Evolutionary conservation across 768 basidiomycete species (phyloP).

Genomic region (Leucocoprinus leucothites): DNA sequence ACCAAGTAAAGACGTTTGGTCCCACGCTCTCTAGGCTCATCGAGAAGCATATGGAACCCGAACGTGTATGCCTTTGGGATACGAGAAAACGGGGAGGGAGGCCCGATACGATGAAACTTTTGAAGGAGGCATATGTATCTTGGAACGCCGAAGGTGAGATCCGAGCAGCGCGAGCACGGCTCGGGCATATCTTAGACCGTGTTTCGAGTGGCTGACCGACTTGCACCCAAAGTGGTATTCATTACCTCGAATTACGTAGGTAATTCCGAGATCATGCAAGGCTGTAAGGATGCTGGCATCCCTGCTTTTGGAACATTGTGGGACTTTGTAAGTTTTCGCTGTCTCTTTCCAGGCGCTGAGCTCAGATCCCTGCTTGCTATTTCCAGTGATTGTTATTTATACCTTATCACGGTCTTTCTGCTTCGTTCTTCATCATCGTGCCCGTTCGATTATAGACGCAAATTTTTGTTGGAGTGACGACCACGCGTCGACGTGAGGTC

Average conservation of each 20-base stretch:
- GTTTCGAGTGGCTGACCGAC: background rate
- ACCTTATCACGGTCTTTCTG: background rate
- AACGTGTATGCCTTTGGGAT: constrained; percentile 77
- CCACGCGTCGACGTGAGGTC: no score
- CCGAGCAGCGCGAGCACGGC: background rate
- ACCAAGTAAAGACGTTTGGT: constrained; percentile 78
- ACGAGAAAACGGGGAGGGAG: constrained; percentile 70
- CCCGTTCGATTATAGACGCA: no score
- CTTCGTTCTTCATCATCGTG: no score
- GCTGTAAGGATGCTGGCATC: constrained; percentile 67
- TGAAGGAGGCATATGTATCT: constrained; percentile 62
- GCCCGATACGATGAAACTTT: constrained; percentile 73
- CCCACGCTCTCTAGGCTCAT: constrained; percentile 72
- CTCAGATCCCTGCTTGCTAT: constrained; percentile 13
- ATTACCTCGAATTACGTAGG: constrained; percentile 83
- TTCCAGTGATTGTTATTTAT: constrained; percentile 18
- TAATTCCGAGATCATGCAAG: constrained; percentile 77
- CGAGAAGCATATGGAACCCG: constrained; percentile 65
- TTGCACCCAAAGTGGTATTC: constrained; percentile 53
- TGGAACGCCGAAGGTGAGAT: constrained; percentile 69
- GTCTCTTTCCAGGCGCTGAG: background rate
- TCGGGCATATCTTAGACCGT: background rate
- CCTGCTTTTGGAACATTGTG: constrained; percentile 69
- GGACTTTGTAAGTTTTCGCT: constrained; percentile 50
- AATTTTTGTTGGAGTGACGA: no score